phyloP scores from a whole-genome alignment of 2,329 filamentous ascomycete genomes.

The Herpotrichia juniperi region DNA sequence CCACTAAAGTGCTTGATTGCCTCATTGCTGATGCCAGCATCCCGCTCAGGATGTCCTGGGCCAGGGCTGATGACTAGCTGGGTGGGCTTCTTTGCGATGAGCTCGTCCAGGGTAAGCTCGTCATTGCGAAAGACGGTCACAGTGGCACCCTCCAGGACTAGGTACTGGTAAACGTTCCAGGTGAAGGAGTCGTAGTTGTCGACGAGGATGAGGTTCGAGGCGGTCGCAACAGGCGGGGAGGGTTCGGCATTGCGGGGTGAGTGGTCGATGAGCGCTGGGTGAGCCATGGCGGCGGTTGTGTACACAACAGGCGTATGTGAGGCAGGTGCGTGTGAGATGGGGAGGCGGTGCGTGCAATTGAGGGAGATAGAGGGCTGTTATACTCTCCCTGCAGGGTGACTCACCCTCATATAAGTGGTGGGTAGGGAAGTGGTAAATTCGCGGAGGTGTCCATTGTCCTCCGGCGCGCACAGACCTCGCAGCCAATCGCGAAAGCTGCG shows the following conservation, averaged over 20 bases:
- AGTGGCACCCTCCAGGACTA: conserved; percentile 90
- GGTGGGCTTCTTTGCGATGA: conserved; percentile 83
- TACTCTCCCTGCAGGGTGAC: conserved; percentile 1
- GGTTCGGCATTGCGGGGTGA: conserved; percentile 85
- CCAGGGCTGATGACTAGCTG: conserved; percentile 95
- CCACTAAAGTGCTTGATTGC: conserved; percentile 90
- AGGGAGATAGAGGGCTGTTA: neutral
- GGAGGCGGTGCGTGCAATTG: neutral
- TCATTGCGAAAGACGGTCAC: conserved; percentile 94
- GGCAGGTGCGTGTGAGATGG: neutral
- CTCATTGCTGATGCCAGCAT: conserved; percentile 91
- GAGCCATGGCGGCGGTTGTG: conserved; percentile 45
- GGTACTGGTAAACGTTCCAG: conserved; percentile 99
- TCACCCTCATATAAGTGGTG: conserved; percentile 1
- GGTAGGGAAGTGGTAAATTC: neutral
- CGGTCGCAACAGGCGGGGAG: conserved; percentile 73
- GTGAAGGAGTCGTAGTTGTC: conserved; percentile 99
- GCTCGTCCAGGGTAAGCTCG: conserved; percentile 81
- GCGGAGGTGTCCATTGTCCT: neutral
- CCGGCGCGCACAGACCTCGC: neutral
- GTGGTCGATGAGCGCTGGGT: conserved; percentile 70
- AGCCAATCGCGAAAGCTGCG: neutral
- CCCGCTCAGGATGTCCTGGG: conserved; percentile 87
- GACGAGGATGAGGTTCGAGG: conserved; percentile 90
- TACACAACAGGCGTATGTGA: neutral